Evolutionary conservation across 2,329 filamentous ascomycete genomes (phyloP), one percentile per base, ranked within the genome.

Genomic region (Curvularia lunata): DNA sequence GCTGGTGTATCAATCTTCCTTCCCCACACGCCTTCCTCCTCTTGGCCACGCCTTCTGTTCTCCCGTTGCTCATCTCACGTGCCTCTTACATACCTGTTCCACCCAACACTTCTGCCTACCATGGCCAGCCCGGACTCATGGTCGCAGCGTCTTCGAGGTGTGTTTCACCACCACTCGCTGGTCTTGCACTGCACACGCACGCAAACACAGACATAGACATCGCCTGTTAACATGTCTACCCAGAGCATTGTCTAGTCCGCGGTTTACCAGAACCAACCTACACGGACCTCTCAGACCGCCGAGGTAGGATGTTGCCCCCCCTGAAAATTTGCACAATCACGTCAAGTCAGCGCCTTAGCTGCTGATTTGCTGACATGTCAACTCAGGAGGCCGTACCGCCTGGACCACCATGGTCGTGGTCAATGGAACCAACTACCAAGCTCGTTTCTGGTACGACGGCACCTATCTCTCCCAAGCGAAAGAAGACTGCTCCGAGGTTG

Each of bases 381-480:
- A 18, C 8, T 21, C 48, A 77, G 75, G 75, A 49, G 74, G 74
- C 38, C 68, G 75, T 12, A 78, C 75, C 6, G 75, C 75, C 13
- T 78, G 75, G 75, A 71, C 69, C 21, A 71, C 69, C 49, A 59
- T 72, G 38, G 70, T 68, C 13, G 48, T 62, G 10, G 56, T 76
- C 49, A 67, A 70, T n/a, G 68, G 67, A 28, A 57, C 32, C 13
- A 60, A 64, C 1, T 73, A 71, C 45, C 56, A 65, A 6, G 75
- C 75, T 4, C 67, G 69, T n/a, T 78, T 71, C 58, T 77, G 71
- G 71, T 78, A 78, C 60, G 74, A 77, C 52, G 72, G 73, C 7
- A 56, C 59, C 13, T 73, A 69, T 45, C 59, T 72, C 18, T 66
- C 68, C 12, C 71, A 76, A 54, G 74, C 75, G 7, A 70, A 72